Evolutionary conservation across 1,284 basidiomycete genomes (phyloP).

Genomic region (Apiotrichum akiyoshidainum): DNA sequence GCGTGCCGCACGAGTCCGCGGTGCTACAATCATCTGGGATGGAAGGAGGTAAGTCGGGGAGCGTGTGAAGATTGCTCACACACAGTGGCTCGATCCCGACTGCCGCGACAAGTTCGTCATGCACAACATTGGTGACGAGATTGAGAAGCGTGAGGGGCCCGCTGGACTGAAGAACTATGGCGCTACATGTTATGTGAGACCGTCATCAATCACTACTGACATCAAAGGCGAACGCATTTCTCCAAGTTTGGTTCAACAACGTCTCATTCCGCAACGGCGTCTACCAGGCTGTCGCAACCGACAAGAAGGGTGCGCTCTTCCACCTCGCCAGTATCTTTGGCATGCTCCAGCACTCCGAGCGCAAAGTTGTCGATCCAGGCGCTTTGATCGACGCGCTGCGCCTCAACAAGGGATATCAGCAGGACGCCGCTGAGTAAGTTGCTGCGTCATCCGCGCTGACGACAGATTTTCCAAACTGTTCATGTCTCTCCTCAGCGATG

Average conservation of each 20-base stretch:
- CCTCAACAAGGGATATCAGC: slow-evolving; percentile 75
- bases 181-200: slow-evolving; percentile 75
- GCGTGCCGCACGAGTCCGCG: slow-evolving; percentile 69
- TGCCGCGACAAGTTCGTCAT: slow-evolving; percentile 58
- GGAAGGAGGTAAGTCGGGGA: slow-evolving; percentile 58
- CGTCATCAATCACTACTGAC: neutral
- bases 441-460: neutral
- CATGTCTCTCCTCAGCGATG: slow-evolving; percentile 75
- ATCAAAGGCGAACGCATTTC: slow-evolving; percentile 68
- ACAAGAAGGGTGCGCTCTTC: slow-evolving; percentile 54
- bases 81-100: slow-evolving; percentile 57
- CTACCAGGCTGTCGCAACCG: slow-evolving; percentile 49
- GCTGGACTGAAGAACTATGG: slow-evolving; percentile 89
- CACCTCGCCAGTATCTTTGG: slow-evolving; percentile 60
- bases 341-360: slow-evolving; percentile 68
- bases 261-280: slow-evolving; percentile 62
- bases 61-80: slow-evolving; percentile 54
- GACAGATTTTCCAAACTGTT: slow-evolving; percentile 87
- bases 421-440: slow-evolving; percentile 87
- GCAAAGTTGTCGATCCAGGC: slow-evolving; percentile 71
- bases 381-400: slow-evolving; percentile 77
- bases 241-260: slow-evolving; percentile 74
- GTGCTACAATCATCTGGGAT: slow-evolving; percentile 80
- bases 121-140: slow-evolving; percentile 58
- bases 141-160: slow-evolving; percentile 60